Conservation (phyloP, 2,329 filamentous ascomycete genomes). For the Aspergillus brunneoviolaceus region DNA sequence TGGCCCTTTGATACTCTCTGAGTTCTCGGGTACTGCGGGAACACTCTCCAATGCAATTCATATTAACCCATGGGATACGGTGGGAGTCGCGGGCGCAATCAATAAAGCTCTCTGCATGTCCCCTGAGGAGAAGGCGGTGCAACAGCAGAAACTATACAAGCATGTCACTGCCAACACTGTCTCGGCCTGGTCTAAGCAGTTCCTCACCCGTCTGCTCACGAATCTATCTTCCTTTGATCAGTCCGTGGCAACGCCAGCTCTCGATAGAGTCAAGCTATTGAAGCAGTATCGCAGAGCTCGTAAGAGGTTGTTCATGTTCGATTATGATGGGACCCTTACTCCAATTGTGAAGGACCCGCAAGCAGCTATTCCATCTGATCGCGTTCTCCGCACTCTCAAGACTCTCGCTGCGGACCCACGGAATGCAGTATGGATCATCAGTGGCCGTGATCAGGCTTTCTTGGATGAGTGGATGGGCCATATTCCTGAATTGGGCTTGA, state of each 20-base stretch:
- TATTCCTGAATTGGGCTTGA: slow-evolving; percentile 84
- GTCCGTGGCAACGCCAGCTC: slow-evolving; percentile 72
- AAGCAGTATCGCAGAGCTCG: slow-evolving; percentile 70
- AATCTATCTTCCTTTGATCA: slow-evolving; percentile 77
- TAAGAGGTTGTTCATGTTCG: slow-evolving; percentile 93
- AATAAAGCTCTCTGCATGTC: slow-evolving; percentile 78
- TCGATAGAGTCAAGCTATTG: slow-evolving; percentile 73
- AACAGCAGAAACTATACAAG: slow-evolving; percentile 73
- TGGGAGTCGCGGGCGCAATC: slow-evolving; percentile 79
- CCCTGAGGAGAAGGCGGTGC: slow-evolving; percentile 61
- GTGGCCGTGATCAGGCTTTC: slow-evolving; percentile 89
- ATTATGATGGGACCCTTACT: slow-evolving; percentile 96
- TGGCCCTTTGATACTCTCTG: slow-evolving; percentile 87
- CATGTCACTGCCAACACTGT: slow-evolving; percentile 86
- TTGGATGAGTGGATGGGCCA: slow-evolving; percentile 89
- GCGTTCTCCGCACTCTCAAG: slow-evolving; percentile 76
- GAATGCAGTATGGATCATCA: slow-evolving; percentile 98
- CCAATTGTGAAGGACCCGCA: slow-evolving; percentile 91
- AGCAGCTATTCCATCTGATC: slow-evolving; percentile 82
- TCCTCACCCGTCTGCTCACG: slow-evolving; percentile 74
- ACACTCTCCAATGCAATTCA: slow-evolving; percentile 83
- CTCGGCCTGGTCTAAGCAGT: slow-evolving; percentile 78
- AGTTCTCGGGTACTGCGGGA: slow-evolving; percentile 92
- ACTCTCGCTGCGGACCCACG: slow-evolving; percentile 73
- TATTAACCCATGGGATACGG: slow-evolving; percentile 94